Evolutionary conservation across 495 filamentous ascomycete genomes (phyloP).

Genomic region (Hypomontagnella submonticulosa): DNA sequence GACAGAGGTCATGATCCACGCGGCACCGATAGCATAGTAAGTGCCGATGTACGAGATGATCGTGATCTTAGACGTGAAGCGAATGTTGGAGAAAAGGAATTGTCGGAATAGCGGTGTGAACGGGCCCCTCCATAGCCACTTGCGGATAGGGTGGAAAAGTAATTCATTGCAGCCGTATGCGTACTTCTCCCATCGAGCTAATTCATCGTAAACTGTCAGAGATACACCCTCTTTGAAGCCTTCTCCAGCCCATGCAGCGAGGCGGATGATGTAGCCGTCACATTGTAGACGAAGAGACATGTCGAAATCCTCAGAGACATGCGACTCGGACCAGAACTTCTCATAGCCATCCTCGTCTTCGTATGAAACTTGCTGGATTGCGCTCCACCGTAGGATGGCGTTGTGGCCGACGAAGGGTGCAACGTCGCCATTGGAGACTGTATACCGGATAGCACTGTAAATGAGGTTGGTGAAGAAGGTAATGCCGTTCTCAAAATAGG

Average conservation of each 20-base stretch:
- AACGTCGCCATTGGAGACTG: slow-evolving; percentile 83
- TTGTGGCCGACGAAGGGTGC: slow-evolving; percentile 86
- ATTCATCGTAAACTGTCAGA: slow-evolving; percentile 84
- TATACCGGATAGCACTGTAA: slow-evolving; percentile 80
- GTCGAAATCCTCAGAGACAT: slow-evolving; percentile 87
- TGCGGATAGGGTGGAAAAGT: slow-evolving; percentile 77
- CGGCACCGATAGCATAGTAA: slow-evolving; percentile 83
- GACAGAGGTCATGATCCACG: slow-evolving; percentile 79
- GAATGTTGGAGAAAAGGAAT: slow-evolving; percentile 78
- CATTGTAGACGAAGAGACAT: slow-evolving; percentile 84
- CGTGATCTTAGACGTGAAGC: slow-evolving; percentile 80
- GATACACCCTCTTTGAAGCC: slow-evolving; percentile 89
- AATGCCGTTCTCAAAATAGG: slow-evolving; percentile 79
- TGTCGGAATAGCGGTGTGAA: slow-evolving; percentile 79
- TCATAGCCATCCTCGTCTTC: slow-evolving; percentile 72
- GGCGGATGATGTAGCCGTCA: slow-evolving; percentile 76
- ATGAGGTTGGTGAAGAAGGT: slow-evolving; percentile 89
- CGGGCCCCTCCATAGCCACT: slow-evolving; percentile 71
- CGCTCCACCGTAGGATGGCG: slow-evolving; percentile 81
- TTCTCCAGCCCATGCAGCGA: slow-evolving; percentile 76
- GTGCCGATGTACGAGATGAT: slow-evolving; percentile 88
- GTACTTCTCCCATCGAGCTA: slow-evolving; percentile 87
- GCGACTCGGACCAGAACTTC: slow-evolving; percentile 86
- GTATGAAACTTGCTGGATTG: slow-evolving; percentile 81
- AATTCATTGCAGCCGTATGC: slow-evolving; percentile 89